These are phyloP conservation scores for Trichoderma aggressivum DNA, from an alignment of 2,329 filamentous ascomycete genomes.

Conservation along the genomic window DNA sequence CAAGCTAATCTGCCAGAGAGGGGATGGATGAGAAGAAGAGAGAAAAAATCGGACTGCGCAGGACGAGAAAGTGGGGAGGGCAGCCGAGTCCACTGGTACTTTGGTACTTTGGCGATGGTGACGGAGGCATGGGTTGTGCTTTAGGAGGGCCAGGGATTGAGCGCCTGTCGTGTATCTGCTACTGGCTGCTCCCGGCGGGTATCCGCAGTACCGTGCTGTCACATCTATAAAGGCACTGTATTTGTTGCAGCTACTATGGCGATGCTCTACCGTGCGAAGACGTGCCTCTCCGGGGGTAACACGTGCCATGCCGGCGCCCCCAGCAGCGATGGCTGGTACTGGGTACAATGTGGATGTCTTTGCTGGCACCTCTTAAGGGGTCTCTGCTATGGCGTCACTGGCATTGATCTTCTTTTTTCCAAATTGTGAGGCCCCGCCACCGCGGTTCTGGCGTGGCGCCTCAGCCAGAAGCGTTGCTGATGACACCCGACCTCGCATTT, in stretches of 20 bases:
- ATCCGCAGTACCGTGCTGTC: background rate
- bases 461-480: background rate
- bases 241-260: background rate
- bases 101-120: background rate
- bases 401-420: slow-evolving; percentile 26
- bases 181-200: background rate
- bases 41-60: background rate
- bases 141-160: background rate
- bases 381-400: slow-evolving; percentile 32
- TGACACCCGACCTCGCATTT: slow-evolving; percentile 11
- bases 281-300: background rate
- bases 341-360: background rate
- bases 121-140: background rate
- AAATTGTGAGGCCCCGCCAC: slow-evolving; percentile 27
- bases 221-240: background rate
- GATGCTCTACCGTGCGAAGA: background rate
- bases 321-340: background rate
- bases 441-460: slow-evolving; percentile 16
- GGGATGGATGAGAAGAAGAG: background rate
- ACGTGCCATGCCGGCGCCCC: background rate
- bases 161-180: background rate
- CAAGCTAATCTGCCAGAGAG: background rate
- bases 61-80: background rate
- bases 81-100: background rate
- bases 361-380: slow-evolving; percentile 15